A percentile compares a stretch with the other conserved stretches of the same genome.
These are phyloP conservation scores for Epichloe scottii DNA, from an alignment of 2,329 filamentous ascomycete species.

Conservation along the genomic window DNA sequence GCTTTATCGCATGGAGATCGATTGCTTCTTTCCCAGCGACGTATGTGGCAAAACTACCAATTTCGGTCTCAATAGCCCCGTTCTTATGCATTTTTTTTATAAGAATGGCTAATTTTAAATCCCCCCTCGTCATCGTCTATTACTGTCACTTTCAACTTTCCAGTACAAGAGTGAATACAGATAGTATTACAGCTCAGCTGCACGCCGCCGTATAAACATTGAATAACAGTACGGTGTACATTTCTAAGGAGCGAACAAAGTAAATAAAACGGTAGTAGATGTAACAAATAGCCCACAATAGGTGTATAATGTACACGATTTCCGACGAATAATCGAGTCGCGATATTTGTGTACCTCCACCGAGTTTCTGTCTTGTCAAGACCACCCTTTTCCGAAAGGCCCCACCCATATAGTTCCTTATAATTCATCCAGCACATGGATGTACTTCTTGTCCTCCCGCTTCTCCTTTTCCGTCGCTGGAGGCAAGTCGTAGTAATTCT, in stretches of 20 bases:
- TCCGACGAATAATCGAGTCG: neutral
- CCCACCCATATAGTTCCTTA: slow-evolving; percentile 25
- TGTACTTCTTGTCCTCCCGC: slow-evolving; percentile 88
- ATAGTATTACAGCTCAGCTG: too few relatives aligned
- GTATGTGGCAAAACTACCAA: neutral
- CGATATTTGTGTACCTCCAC: neutral
- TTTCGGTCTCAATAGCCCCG: too few relatives aligned
- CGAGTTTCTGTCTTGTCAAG: neutral
- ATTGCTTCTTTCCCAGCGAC: too few relatives aligned
- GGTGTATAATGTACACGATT: slow-evolving; percentile 2
- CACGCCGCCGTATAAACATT: too few relatives aligned
- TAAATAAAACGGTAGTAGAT: neutral
- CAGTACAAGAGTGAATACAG: too few relatives aligned
- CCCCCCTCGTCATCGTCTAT: too few relatives aligned
- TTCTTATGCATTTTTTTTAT: too few relatives aligned
- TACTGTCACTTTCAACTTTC: too few relatives aligned
- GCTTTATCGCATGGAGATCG: too few relatives aligned
- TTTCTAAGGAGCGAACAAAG: neutral
- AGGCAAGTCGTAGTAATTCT: slow-evolving; percentile 82
- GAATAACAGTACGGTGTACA: too few relatives aligned
- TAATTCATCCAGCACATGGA: slow-evolving; percentile 85
- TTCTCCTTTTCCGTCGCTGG: slow-evolving; percentile 91
- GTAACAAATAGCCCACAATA: neutral
- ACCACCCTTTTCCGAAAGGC: neutral
- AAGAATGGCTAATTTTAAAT: too few relatives aligned